Conservation (phyloP, 345 rosid genomes). For the Schrenkiella parvula region DNA sequence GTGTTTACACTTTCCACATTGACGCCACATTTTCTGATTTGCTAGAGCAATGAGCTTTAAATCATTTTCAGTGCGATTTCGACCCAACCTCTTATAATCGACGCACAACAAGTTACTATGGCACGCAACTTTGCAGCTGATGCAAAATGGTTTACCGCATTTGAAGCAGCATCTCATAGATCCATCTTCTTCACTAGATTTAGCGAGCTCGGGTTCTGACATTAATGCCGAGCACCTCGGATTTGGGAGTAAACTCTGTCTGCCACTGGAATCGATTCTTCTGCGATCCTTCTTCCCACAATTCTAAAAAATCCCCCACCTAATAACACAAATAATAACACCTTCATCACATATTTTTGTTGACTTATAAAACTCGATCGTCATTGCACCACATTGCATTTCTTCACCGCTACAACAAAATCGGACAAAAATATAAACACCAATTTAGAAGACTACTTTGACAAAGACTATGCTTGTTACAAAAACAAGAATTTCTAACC, state of each 20-base stretch:
- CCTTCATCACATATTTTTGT: too few relatives aligned
- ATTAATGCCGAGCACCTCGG: slow-evolving; percentile 66
- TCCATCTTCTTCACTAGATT: slow-evolving; percentile 24
- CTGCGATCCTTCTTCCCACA: not conserved
- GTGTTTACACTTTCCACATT: slow-evolving; percentile 40
- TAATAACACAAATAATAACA: too few relatives aligned
- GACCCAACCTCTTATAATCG: slow-evolving; percentile 34
- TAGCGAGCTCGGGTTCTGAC: slow-evolving; percentile 44
- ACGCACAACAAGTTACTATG: slow-evolving; percentile 46
- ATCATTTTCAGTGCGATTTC: slow-evolving; percentile 3
- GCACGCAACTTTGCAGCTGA: slow-evolving; percentile 71
- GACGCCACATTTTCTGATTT: slow-evolving; percentile 37
- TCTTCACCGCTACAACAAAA: too few relatives aligned
- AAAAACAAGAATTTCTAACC: too few relatives aligned
- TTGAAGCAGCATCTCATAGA: slow-evolving; percentile 48
- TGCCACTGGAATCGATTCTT: slow-evolving; percentile 50
- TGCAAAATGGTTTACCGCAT: slow-evolving; percentile 51
- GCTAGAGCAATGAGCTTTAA: slow-evolving; percentile 35
- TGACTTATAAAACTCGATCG: too few relatives aligned
- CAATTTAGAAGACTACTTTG: too few relatives aligned
- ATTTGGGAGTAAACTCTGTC: slow-evolving; percentile 63
- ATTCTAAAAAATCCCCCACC: too few relatives aligned
- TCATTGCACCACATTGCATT: too few relatives aligned
- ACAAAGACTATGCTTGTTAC: too few relatives aligned
- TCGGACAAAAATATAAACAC: too few relatives aligned